Conservation (phyloP, 2,329 filamentous ascomycete genomes). For the Dothistroma pini region DNA sequence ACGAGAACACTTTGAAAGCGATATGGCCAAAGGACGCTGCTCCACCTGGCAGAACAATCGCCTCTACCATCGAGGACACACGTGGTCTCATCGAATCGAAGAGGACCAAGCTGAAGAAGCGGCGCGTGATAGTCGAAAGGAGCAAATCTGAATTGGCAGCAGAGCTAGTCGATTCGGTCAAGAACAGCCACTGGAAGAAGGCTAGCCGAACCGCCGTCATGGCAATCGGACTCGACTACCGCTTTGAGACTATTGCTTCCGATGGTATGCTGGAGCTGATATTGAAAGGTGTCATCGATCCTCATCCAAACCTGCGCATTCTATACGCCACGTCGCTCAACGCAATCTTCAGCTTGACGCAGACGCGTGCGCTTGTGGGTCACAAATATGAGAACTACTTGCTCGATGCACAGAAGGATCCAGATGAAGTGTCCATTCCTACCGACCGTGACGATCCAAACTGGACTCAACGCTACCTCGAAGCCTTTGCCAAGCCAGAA, state of each 20-base stretch:
- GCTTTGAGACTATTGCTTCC: slow-evolving; percentile 85
- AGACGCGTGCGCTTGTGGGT: slow-evolving; percentile 77
- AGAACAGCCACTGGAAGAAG: slow-evolving; percentile 91
- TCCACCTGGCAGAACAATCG: slow-evolving; percentile 32
- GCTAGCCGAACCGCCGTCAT: slow-evolving; percentile 86
- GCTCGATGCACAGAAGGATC: slow-evolving; percentile 70
- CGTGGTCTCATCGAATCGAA: slow-evolving; percentile 60
- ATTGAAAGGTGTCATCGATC: slow-evolving; percentile 77
- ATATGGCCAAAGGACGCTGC: slow-evolving; percentile 58
- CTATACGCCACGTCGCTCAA: slow-evolving; percentile 79
- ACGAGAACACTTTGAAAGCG: slow-evolving; percentile 64
- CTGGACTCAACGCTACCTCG: slow-evolving; percentile 76
- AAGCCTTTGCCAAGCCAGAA: slow-evolving; percentile 70
- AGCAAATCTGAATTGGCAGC: slow-evolving; percentile 78
- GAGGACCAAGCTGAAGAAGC: slow-evolving; percentile 68
- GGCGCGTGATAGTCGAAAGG: slow-evolving; percentile 72
- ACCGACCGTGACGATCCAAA: slow-evolving; percentile 70
- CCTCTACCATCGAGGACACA: slow-evolving; percentile 52
- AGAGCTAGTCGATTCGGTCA: slow-evolving; percentile 74
- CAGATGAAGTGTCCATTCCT: slow-evolving; percentile 69
- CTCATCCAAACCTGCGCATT: slow-evolving; percentile 78
- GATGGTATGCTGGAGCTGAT: slow-evolving; percentile 79
- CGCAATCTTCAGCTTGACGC: slow-evolving; percentile 73
- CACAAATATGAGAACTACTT: slow-evolving; percentile 88
- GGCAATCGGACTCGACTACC: slow-evolving; percentile 81